Percentiles rank a stretch among this genome's conserved stretches.
Evolutionary conservation across 148 eudicot species (phyloP).

Genomic region (Hydrangea macrophylla): DNA sequence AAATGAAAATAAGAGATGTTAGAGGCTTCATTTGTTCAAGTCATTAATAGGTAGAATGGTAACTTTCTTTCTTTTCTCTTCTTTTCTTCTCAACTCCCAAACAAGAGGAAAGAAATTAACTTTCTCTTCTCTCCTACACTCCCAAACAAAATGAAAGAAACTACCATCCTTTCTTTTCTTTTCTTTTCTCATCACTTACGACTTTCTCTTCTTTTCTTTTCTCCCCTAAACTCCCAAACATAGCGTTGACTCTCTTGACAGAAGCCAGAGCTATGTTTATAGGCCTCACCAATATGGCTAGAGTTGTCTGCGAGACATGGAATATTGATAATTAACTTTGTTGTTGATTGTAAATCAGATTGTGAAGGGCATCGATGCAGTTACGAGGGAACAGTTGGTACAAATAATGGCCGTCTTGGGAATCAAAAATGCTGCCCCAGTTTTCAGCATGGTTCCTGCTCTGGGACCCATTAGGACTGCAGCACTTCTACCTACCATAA

Average conservation of each 20-base stretch:
- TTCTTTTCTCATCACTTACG: no score
- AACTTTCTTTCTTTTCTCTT: no score
- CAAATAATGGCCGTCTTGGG: slow-evolving; percentile 58
- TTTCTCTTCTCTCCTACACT: no score
- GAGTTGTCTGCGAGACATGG: not conserved
- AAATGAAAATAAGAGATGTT: no score
- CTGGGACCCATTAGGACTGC: slow-evolving; percentile 69
- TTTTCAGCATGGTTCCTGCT: slow-evolving; percentile 66
- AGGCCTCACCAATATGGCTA: not conserved
- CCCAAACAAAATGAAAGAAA: no score
- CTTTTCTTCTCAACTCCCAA: no score
- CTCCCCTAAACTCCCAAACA: no score
- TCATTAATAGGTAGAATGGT: no score
- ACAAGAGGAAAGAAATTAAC: no score
- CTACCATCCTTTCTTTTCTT: not conserved
- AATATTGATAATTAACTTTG: slow-evolving; percentile 3
- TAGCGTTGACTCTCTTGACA: not conserved
- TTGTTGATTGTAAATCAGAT: slow-evolving; percentile 46
- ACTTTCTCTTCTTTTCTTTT: no score
- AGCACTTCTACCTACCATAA: slow-evolving; percentile 66
- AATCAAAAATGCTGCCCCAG: slow-evolving; percentile 58
- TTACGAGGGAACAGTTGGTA: slow-evolving; percentile 87
- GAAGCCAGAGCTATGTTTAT: not conserved
- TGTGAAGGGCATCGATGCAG: slow-evolving; percentile 96
- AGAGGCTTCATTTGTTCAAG: no score